These are phyloP conservation scores for Cyberlindnera maclurae DNA, from an alignment of 805 yeast species.

Conservation along the genomic window DNA sequence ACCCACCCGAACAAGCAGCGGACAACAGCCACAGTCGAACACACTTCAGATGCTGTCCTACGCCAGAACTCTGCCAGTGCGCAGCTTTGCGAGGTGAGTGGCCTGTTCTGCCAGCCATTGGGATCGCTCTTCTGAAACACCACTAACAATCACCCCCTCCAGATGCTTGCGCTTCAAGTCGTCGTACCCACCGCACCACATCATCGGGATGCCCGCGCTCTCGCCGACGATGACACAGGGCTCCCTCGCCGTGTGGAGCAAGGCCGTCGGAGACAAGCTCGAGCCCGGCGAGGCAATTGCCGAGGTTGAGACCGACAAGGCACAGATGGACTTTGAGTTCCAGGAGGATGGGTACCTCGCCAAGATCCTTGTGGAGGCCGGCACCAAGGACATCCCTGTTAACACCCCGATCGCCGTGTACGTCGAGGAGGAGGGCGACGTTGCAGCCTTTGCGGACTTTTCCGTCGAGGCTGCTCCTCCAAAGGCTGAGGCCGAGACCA, in stretches of 20 bases:
- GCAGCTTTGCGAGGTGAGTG: conserved; percentile 2
- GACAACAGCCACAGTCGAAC: neutral
- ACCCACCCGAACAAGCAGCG: neutral
- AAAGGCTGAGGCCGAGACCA: conserved; percentile 17
- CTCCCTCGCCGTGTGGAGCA: conserved; percentile 83
- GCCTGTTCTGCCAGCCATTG: too few species aligned
- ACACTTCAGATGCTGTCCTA: conserved; percentile 1
- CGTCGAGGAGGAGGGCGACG: conserved; percentile 81
- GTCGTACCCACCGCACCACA: conserved; percentile 70
- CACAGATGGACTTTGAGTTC: conserved; percentile 96
- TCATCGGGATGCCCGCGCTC: conserved; percentile 96
- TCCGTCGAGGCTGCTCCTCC: conserved; percentile 62
- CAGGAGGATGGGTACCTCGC: conserved; percentile 95
- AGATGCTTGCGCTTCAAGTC: conserved; percentile 20
- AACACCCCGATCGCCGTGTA: conserved; percentile 96
- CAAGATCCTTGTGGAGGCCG: conserved; percentile 74
- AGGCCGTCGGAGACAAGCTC: conserved; percentile 81
- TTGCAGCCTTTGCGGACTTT: conserved; percentile 81
- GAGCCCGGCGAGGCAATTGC: conserved; percentile 92
- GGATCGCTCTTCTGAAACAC: neutral
- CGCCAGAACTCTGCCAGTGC: conserved; percentile 4
- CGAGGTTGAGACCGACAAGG: conserved; percentile 96
- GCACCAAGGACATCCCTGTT: conserved; percentile 86
- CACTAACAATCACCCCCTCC: neutral
- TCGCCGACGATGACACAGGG: conserved; percentile 99